Evolutionary conservation across 257 asterid genomes (phyloP).

Genomic region (Plantago ovata): DNA sequence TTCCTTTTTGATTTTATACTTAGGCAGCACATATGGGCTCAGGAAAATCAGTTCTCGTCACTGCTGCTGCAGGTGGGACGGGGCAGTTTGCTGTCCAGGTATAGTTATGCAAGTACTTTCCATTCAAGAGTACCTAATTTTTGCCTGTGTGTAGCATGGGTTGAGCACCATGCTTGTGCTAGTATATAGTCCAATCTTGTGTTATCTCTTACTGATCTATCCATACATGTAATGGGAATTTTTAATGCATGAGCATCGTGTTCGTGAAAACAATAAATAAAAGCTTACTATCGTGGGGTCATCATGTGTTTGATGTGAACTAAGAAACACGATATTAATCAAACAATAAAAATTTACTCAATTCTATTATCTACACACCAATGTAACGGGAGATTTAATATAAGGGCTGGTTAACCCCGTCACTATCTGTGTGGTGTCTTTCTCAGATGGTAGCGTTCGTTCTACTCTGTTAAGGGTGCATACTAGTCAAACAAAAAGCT

Average conservation of each 20-base stretch:
- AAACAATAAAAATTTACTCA: neutral
- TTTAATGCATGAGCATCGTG: neutral
- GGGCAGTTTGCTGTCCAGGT: constrained; percentile 99
- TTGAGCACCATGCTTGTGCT: too few relatives aligned
- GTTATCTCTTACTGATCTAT: neutral
- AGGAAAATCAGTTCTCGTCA: constrained; percentile 84
- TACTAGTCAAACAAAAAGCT: too few relatives aligned
- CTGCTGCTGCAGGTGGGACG: constrained; percentile 99
- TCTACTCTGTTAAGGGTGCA: too few relatives aligned
- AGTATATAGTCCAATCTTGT: neutral
- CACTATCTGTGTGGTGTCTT: too few relatives aligned
- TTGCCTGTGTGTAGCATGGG: too few relatives aligned
- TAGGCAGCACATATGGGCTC: constrained; percentile 91
- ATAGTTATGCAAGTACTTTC: neutral
- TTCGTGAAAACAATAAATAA: neutral
- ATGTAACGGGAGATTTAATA: too few relatives aligned
- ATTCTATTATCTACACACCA: too few relatives aligned
- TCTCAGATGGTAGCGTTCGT: too few relatives aligned
- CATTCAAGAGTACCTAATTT: too few relatives aligned
- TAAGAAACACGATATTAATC: neutral
- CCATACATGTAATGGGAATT: neutral
- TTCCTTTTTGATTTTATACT: constrained; percentile 20
- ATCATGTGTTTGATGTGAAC: neutral
- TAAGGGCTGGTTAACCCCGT: too few relatives aligned
- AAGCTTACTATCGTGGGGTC: neutral